Percentiles rank a stretch among this genome's conserved stretches.
phyloP scores from a whole-genome alignment of 2,329 filamentous ascomycete genomes.

The Neurospora sp. region DNA sequence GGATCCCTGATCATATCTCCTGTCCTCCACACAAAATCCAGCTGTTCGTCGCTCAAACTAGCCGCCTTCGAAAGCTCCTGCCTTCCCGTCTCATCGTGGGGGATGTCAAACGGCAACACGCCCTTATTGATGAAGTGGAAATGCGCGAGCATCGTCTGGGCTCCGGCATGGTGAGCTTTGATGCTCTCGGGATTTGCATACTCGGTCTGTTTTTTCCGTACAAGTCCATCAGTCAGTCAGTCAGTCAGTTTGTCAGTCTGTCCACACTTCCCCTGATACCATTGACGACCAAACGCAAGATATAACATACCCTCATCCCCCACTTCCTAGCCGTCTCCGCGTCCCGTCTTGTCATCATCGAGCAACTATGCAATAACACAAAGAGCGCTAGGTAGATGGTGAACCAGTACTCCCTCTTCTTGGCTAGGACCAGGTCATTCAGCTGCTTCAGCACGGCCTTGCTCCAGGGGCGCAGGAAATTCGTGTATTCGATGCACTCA shows the following conservation, averaged over 20 bases:
- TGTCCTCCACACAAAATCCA: conserved; percentile 10
- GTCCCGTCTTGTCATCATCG: conserved; percentile 15
- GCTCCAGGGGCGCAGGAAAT: conserved; percentile 13
- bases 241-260: too few species aligned
- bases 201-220: background rate
- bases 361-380: conserved; percentile 18
- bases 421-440: conserved; percentile 13
- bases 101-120: conserved; percentile 10
- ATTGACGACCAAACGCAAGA: background rate
- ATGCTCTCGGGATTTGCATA: conserved; percentile 14
- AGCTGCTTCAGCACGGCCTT: conserved; percentile 15
- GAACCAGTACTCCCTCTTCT: conserved; percentile 17
- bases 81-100: conserved; percentile 4
- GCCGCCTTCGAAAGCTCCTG: conserved; percentile 13
- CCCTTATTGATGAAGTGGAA: conserved; percentile 16
- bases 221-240: background rate
- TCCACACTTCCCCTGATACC: background rate
- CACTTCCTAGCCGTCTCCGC: conserved; percentile 13
- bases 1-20: conserved; percentile 7
- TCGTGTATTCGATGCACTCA: conserved; percentile 18
- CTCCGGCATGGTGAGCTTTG: conserved; percentile 9
- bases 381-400: conserved; percentile 18
- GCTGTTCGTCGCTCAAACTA: conserved; percentile 7
- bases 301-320: conserved; percentile 4
- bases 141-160: conserved; percentile 14